Base-by-base conservation (phyloP, 208 protist genomes). In the Leishmania tarentolae region DNA sequence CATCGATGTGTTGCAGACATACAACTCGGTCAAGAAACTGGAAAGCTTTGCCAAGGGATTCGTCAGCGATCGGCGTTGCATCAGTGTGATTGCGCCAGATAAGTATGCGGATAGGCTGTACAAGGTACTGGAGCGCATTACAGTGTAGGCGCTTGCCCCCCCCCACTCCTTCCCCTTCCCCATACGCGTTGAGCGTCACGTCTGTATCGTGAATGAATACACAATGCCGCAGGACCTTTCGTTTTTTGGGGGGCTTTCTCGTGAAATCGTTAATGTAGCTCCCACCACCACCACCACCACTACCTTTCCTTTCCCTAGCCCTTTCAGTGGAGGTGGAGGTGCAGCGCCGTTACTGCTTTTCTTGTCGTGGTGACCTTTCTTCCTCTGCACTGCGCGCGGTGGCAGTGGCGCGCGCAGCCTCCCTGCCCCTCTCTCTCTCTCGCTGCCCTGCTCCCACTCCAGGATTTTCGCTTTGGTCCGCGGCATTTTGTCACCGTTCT, bases 1-100 rank as follows among this genome's bases (percentile, higher is more conserved):
- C 74, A 98, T 98, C 78, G 97, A 99, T 80, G 94, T 99, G 15
- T 86, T 99, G 61, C 95, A 98, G 82, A 90, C 92, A 56, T 99
- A 97, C 88, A 97, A 92, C 81, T 86, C 87, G 9, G 84, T 83
- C 19, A 98, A 98, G 78, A 88, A 91, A 77, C 57, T 97, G 19
- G 96, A 98, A 78, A 95, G 92, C 75, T 91, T 96, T 52, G 92
- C 94, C n/a, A 98, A 97, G 81, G 91, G 88, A 21, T 83, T 97
- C 21, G 86, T 90, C 46, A 93, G 89, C 69, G 89, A 97, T 75
- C 83, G 90, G 9, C 61, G 53, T 13, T 81, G 91, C 42, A 97
- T 98, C 68, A 98, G 94, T 57, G 96, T 94, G 3, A 91, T 98
- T 42, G 92, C 93, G 21, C 94, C 96, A 0, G 86, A 90, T 50